Conservation (phyloP, 306 rosid species). For the Prunus salicina region DNA sequence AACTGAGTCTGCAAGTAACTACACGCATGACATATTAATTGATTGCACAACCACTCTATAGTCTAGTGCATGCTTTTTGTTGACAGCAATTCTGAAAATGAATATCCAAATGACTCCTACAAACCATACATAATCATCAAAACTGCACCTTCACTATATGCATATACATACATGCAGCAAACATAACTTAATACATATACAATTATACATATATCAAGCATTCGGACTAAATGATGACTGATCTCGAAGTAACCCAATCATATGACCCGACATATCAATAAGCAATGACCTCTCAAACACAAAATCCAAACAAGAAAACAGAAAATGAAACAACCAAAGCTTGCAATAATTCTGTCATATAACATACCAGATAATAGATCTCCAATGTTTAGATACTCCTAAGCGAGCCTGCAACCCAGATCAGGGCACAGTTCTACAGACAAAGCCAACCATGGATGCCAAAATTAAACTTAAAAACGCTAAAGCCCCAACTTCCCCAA, state of each 20-base stretch:
- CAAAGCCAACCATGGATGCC: not conserved
- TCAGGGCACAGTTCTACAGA: constrained; percentile 18
- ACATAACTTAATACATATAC: no score
- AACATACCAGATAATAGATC: constrained; percentile 40
- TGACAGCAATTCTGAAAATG: not conserved
- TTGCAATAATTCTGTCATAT: not conserved
- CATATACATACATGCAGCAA: not conserved
- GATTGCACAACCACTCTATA: not conserved
- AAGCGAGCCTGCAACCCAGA: constrained; percentile 19
- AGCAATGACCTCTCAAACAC: not conserved
- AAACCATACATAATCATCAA: not conserved
- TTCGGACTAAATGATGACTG: not conserved
- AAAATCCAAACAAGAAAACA: not conserved
- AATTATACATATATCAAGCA: not conserved
- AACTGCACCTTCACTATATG: not conserved
- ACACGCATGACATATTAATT: not conserved
- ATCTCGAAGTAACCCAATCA: not conserved
- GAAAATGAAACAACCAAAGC: not conserved
- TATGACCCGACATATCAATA: not conserved
- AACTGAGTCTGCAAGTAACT: not conserved
- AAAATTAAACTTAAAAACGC: not conserved
- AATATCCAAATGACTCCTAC: not conserved
- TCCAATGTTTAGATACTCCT: not conserved
- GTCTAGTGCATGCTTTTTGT: not conserved
- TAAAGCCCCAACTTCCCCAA: not conserved